Base-by-base conservation (phyloP, 306 rosid species). In the Crataegus laevigata region DNA sequence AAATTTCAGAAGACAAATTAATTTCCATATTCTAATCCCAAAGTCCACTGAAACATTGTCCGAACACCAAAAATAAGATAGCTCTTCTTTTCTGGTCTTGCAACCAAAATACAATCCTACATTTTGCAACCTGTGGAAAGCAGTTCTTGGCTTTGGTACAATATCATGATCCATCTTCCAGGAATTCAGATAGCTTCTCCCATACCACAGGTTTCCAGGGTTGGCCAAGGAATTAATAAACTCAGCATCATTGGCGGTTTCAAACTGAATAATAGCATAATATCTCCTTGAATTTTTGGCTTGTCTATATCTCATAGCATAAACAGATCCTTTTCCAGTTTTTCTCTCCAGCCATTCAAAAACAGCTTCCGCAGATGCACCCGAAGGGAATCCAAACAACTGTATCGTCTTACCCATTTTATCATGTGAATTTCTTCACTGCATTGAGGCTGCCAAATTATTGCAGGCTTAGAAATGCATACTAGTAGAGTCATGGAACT, bases 261-360 rank as follows among this genome's bases (percentile, higher is more conserved):
- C 81, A 82, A 94, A 94, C 76, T 91, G 97, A 62, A 94, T 83
- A 45, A 81, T 86, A 50, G 96, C 97, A 83, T 4, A 83, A 60
- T 85, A 80, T 75, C 88, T 84, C 45, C 14, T 26, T 29, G 54
- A 62, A 8, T 74, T 77, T 74, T 77, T 85, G 30, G 82, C 74
- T 28, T 15, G 68, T 69, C 93, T 88, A 42, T 86, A 3, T 81
- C 82, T 90, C 18, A 87, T 71, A 70, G 90, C 90, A 68, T n/a
- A 80, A 25, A 90, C 80, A 74, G 87, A 85, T 74, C 80, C 94
- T 75, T 81, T 26, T 65, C 96, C 97, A 1, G 88, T 86, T 76
- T 50, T 15, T 4, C 0, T 0, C 90, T 94, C 97, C 54, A 94
- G 71, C 80, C 80, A 91, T 11, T 0, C 29, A 74, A 57, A 83